Percentiles rank a stretch among this genome's conserved stretches.
phyloP scores from a whole-genome alignment of 2,329 filamentous ascomycete species.

The Aschersonia sp. region DNA sequence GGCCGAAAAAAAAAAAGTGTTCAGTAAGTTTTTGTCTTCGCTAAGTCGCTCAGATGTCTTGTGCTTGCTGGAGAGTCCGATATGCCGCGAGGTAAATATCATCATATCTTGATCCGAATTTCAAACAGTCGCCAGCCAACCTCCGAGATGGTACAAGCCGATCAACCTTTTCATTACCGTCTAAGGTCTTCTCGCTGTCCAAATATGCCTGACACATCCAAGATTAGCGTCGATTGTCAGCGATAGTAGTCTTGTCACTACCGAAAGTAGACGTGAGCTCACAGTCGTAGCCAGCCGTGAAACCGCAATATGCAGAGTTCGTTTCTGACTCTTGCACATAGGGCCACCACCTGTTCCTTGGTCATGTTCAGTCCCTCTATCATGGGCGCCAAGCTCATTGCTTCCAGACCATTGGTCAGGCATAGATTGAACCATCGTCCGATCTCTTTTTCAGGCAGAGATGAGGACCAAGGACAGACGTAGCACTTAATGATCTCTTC shows the following conservation, averaged over 20 bases:
- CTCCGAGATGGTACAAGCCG: too few relatives aligned
- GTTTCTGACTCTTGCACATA: slow-evolving; percentile 47
- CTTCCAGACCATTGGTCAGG: slow-evolving; percentile 58
- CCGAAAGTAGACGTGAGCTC: slow-evolving; percentile 24
- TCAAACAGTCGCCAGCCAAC: too few relatives aligned
- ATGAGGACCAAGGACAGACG: slow-evolving; percentile 57
- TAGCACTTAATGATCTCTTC: slow-evolving; percentile 56
- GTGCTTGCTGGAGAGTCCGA: too few relatives aligned
- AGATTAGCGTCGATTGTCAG: slow-evolving; percentile 3
- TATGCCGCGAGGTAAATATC: too few relatives aligned
- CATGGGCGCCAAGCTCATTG: slow-evolving; percentile 60
- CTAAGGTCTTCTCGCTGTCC: slow-evolving; percentile 9
- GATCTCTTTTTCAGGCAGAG: slow-evolving; percentile 50
- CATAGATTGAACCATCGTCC: slow-evolving; percentile 76
- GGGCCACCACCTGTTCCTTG: slow-evolving; percentile 45
- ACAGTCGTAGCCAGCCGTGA: slow-evolving; percentile 66
- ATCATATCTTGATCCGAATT: too few relatives aligned
- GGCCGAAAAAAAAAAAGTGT: too few relatives aligned
- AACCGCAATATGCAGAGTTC: slow-evolving; percentile 56
- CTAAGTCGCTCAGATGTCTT: too few relatives aligned
- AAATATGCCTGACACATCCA: slow-evolving; percentile 7
- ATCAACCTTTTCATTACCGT: not conserved
- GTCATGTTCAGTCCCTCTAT: slow-evolving; percentile 30
- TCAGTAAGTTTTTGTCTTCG: too few relatives aligned
- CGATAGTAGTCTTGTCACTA: not conserved